These are phyloP conservation scores for Akanthomyces muscarius DNA, from an alignment of 2,329 filamentous ascomycete species.

Conservation along the genomic window DNA sequence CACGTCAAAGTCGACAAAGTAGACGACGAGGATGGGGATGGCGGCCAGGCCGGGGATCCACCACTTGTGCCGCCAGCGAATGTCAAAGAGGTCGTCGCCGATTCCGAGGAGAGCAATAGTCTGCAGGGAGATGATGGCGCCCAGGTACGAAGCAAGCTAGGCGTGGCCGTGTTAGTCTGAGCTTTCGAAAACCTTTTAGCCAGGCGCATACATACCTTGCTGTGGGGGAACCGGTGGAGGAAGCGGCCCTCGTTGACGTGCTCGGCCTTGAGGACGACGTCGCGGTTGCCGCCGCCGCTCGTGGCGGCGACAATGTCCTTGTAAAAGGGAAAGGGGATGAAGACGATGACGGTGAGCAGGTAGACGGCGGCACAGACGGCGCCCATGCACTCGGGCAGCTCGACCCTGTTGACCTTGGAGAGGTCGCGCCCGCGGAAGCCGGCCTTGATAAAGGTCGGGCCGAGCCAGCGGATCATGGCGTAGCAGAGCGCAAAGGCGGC, in stretches of 20 bases:
- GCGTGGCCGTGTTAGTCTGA: background rate
- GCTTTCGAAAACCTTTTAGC: background rate
- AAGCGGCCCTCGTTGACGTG: constrained; percentile 78
- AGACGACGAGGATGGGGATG: constrained; percentile 90
- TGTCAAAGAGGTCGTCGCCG: constrained; percentile 94
- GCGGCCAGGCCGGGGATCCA: constrained; percentile 93
- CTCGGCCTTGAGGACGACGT: constrained; percentile 71
- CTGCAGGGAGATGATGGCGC: constrained; percentile 88
- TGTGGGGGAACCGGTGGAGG: constrained; percentile 88
- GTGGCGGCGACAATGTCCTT: constrained; percentile 96
- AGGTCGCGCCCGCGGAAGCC: constrained; percentile 89
- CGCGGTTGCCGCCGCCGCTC: constrained; percentile 86
- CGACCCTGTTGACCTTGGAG: constrained; percentile 63
- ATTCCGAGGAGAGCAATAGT: constrained; percentile 87
- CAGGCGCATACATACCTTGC: constrained; percentile 58
- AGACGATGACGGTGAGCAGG: constrained; percentile 80
- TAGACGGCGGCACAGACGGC: constrained; percentile 91
- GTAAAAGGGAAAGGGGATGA: constrained; percentile 96
- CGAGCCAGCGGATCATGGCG: constrained; percentile 89
- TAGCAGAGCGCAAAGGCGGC: constrained; percentile 80
- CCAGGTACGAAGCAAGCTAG: constrained; percentile 89
- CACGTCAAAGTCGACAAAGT: constrained; percentile 97
- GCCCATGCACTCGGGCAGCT: constrained; percentile 95
- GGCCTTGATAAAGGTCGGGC: constrained; percentile 79
- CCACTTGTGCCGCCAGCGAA: constrained; percentile 98